These are phyloP conservation scores for Pholiota microspora DNA, from an alignment of 768 basidiomycete species.

Conservation along the genomic window DNA sequence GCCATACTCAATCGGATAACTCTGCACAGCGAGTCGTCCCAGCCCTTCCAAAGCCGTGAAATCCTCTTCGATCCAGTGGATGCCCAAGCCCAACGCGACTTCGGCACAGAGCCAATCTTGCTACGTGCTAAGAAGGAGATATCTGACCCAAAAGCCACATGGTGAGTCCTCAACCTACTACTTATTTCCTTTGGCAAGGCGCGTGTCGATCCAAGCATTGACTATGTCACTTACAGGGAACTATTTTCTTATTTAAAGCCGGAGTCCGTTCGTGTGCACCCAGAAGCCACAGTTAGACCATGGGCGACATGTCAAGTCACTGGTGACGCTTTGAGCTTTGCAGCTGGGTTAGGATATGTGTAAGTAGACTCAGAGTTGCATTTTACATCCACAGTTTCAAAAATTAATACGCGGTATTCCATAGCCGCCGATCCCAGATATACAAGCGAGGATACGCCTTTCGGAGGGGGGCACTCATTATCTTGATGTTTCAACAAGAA, in stretches of 20 bases:
- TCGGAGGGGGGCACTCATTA: constrained; percentile 63
- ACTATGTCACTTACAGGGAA: constrained; percentile 43
- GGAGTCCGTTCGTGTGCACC: constrained; percentile 79
- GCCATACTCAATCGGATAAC: constrained; percentile 80
- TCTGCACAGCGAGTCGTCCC: constrained; percentile 75
- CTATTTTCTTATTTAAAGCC: constrained; percentile 82
- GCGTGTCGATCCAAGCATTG: neutral
- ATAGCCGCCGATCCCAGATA: constrained; percentile 65
- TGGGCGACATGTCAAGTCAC: constrained; percentile 79
- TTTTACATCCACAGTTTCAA: neutral
- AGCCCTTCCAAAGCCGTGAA: constrained; percentile 72
- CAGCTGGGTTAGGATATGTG: constrained; percentile 77
- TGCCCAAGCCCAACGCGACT: constrained; percentile 59
- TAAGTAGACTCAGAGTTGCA: constrained; percentile 29
- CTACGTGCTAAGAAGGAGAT: constrained; percentile 77
- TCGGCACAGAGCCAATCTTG: constrained; percentile 62
- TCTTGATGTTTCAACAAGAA: constrained; percentile 86
- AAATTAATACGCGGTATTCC: constrained; percentile 4
- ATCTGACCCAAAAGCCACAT: constrained; percentile 57
- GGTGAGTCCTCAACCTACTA: constrained; percentile 39
- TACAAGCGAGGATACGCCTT: constrained; percentile 83
- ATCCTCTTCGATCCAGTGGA: constrained; percentile 81
- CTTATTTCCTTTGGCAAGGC: neutral
- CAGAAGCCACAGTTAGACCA: constrained; percentile 84
- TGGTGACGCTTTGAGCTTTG: constrained; percentile 79